Conservation (phyloP, 768 basidiomycete species). For the Pulveroboletus sp. region DNA sequence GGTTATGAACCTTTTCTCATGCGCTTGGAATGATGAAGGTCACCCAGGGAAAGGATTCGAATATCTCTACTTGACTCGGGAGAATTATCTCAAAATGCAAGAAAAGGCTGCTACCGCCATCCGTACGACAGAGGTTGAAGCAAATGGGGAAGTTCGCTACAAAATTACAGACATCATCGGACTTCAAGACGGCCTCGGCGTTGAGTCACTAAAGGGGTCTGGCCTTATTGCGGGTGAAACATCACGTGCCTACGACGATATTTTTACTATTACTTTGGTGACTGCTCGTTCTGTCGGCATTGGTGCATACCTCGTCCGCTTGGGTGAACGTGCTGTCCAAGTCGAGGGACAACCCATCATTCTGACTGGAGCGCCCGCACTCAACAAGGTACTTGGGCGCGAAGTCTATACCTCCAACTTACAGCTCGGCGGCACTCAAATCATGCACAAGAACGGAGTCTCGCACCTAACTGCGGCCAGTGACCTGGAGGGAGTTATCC, state of each 20-base stretch:
- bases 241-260: constrained; percentile 97
- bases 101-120: constrained; percentile 79
- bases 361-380: constrained; percentile 90
- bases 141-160: constrained; percentile 81
- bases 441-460: constrained; percentile 99
- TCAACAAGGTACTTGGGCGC: constrained; percentile 98
- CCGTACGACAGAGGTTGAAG: constrained; percentile 79
- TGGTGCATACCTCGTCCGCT: constrained; percentile 95
- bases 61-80: constrained; percentile 93
- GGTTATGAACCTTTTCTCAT: constrained; percentile 79
- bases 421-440: constrained; percentile 99
- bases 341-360: constrained; percentile 99
- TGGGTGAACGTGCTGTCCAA: constrained; percentile 96
- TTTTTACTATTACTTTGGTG: constrained; percentile 98
- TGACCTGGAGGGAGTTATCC: constrained; percentile 91
- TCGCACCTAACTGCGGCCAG: constrained; percentile 94
- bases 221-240: constrained; percentile 99
- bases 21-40: constrained; percentile 78
- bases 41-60: constrained; percentile 93
- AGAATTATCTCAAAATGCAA: constrained; percentile 84
- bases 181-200: constrained; percentile 94
- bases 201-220: constrained; percentile 92
- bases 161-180: constrained; percentile 97
- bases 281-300: constrained; percentile 99
- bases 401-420: constrained; percentile 99